Evolutionary conservation across 768 basidiomycete species (phyloP).

Genomic region (Lentinula lateritia): DNA sequence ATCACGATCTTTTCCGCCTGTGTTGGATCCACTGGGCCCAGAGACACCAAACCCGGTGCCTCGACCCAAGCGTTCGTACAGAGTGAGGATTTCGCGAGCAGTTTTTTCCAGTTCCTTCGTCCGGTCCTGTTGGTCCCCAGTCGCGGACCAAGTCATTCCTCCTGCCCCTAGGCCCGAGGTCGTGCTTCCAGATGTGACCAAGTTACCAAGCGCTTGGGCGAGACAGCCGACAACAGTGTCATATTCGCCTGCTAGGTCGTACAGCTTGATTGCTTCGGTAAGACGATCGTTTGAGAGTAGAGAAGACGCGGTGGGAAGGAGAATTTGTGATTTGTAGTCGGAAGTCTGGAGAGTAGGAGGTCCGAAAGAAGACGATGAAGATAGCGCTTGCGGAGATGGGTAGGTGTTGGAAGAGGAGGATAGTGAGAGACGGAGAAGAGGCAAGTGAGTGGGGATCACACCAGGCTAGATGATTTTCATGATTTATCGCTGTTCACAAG

Average conservation of each 20-base stretch:
- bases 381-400: background rate
- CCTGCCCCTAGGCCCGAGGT: background rate
- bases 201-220: constrained; percentile 81
- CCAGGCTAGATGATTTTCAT: constrained; percentile 52
- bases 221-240: constrained; percentile 83
- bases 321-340: constrained; percentile 74
- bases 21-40: constrained; percentile 41
- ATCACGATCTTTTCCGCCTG: constrained; percentile 66
- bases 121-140: constrained; percentile 45
- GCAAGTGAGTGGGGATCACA: constrained; percentile 77
- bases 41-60: background rate
- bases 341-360: constrained; percentile 1
- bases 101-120: constrained; percentile 64
- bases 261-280: constrained; percentile 89
- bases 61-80: constrained; percentile 53
- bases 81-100: constrained; percentile 71
- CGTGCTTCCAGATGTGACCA: constrained; percentile 37
- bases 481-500: background rate
- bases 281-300: constrained; percentile 82
- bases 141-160: background rate
- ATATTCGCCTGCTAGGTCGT: constrained; percentile 92
- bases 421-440: constrained; percentile 58
- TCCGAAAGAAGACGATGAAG: background rate
- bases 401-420: background rate
- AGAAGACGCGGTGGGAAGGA: constrained; percentile 75